Evolutionary conservation across 257 asterid genomes (phyloP), one percentile per base, ranked within the genome.

Genomic region (Forsythia suspensa): DNA sequence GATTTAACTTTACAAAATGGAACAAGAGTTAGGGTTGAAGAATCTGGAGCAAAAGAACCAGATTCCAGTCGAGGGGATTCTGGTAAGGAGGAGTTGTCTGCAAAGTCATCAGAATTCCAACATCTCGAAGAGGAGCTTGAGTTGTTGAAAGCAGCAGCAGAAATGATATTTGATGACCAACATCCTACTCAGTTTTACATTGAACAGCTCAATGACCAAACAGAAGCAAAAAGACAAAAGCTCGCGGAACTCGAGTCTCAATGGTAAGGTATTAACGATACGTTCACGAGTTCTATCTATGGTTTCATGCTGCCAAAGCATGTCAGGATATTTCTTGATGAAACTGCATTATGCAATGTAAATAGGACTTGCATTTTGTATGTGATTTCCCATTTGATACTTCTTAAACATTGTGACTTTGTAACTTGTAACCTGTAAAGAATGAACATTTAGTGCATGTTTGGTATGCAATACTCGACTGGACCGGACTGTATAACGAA

Each of bases 181-280:
- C 86, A 81, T 63, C 57, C 85, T 41, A 43, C 80, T 75, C 87
- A 79, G 81, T 85, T 83, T 76, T 63, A 85, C 87, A 79, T 86
- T 81, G 82, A 88, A 76, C 86, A 82, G 77, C 90, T 94, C 61
- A 77, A 72, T 52, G 81, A 82, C 43, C 89, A 86, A 76, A 77
- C 90, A 75, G 90, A 89, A 82, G 82, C 82, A 34, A 88, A 87
- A 82, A 84, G 74, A 77, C 72, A 76, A 5, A 80, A 73, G 86
- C 82, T 91, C 61, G 76, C 81, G 79, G 89, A 92, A 77, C 80
- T 86, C 71, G 87, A 85, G 81, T 73, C 85, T 74, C 87, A 85
- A 59, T 87, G 98, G 97, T 94, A 84, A 37, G 86, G 36, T 72
- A 65, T 24, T 81, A 2, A 11, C 18, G 42, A 20, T 82, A 36